phyloP scores from a whole-genome alignment of 495 filamentous ascomycete species.

The Chaetomium fimeti region DNA sequence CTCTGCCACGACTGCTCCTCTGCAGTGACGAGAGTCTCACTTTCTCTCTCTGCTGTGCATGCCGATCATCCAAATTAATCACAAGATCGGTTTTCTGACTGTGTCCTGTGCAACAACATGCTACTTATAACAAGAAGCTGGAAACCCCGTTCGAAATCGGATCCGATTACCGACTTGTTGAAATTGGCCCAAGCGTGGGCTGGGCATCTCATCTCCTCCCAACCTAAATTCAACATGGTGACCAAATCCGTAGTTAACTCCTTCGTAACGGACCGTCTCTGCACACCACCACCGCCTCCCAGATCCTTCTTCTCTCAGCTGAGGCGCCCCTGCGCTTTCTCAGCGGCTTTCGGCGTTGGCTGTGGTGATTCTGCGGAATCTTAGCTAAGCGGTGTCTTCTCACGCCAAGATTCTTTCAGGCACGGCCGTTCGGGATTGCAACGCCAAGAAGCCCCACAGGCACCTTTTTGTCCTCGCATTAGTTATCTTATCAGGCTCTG shows the following conservation, averaged over 20 bases:
- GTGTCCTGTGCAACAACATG: background rate
- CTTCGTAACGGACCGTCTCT: background rate
- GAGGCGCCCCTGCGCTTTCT: background rate
- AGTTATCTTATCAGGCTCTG: constrained; percentile 22
- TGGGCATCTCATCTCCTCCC: background rate
- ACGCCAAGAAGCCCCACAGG: constrained; percentile 5
- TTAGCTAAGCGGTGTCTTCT: constrained; percentile 10
- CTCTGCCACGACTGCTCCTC: background rate
- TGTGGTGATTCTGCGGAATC: background rate
- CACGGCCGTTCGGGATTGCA: constrained; percentile 4
- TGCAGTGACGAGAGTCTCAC: background rate
- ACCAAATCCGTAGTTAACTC: background rate
- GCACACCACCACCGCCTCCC: background rate
- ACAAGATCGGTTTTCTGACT: background rate
- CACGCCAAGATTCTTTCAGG: constrained; percentile 2
- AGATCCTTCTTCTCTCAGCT: background rate
- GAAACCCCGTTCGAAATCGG: background rate
- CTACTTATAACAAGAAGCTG: background rate
- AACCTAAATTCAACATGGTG: background rate
- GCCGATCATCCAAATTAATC: background rate
- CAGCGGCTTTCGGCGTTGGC: background rate
- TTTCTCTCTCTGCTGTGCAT: background rate
- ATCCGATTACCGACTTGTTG: background rate
- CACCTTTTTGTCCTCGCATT: background rate
- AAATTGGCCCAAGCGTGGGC: background rate